Conservation (phyloP, 1,139 yeast species). For the Sugiyamaella grinbergsii region DNA sequence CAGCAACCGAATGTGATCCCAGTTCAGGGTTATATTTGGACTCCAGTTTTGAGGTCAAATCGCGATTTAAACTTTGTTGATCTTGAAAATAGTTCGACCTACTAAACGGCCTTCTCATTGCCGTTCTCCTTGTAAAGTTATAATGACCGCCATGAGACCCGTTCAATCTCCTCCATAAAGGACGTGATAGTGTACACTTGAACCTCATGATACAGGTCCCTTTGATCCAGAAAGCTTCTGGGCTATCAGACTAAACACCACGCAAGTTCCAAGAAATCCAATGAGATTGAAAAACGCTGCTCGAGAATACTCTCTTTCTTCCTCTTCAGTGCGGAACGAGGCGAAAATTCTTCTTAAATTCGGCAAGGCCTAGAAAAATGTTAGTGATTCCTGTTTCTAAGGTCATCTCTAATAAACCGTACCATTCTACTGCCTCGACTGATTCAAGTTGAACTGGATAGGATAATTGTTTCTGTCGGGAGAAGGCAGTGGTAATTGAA, state of each 20-base stretch:
- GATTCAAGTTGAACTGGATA: no score
- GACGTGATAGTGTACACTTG: neutral
- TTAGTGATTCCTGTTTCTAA: neutral
- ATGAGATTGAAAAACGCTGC: slow-evolving; percentile 78
- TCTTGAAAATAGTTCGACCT: neutral
- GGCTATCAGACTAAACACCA: slow-evolving; percentile 76
- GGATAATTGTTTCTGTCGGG: no score
- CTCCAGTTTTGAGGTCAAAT: neutral
- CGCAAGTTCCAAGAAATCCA: slow-evolving; percentile 81
- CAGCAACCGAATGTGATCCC: no score
- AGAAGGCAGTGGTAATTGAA: no score
- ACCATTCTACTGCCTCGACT: slow-evolving; percentile 4
- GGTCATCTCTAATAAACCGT: neutral
- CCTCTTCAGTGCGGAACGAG: slow-evolving; percentile 82
- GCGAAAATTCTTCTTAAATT: slow-evolving; percentile 77
- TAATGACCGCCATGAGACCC: neutral
- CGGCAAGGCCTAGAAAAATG: slow-evolving; percentile 48
- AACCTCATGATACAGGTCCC: slow-evolving; percentile 15
- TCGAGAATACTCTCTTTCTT: slow-evolving; percentile 74
- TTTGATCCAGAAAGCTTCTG: slow-evolving; percentile 48
- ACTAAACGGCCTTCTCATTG: neutral
- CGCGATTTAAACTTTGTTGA: neutral
- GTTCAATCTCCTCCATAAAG: no score
- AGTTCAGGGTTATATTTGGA: no score
- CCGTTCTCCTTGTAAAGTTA: neutral